These are phyloP conservation scores for Kurtzmaniella quercitrusa DNA, from an alignment of 1,139 yeast genomes.

Conservation along the genomic window DNA sequence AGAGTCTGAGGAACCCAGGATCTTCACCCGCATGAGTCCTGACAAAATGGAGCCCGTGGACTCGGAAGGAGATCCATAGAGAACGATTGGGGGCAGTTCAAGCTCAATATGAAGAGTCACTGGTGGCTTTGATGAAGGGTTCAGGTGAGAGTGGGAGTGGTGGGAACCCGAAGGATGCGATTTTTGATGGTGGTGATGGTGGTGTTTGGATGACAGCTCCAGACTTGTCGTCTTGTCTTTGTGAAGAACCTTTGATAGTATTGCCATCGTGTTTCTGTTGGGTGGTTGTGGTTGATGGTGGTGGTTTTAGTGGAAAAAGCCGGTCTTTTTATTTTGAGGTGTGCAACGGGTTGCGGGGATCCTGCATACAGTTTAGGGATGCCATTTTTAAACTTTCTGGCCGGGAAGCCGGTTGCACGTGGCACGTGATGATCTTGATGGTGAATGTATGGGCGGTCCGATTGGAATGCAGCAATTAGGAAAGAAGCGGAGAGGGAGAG, in stretches of 20 bases:
- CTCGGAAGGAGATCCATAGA: conserved; percentile 75
- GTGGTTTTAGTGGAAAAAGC: too few species aligned
- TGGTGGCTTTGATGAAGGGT: not conserved
- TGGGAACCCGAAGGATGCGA: not conserved
- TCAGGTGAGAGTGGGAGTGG: too few species aligned
- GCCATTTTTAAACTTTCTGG: not conserved
- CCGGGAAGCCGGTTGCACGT: conserved; percentile 1
- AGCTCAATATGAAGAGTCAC: conserved; percentile 55
- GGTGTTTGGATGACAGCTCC: not conserved
- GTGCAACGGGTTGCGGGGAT: not conserved
- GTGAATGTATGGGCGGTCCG: too few species aligned
- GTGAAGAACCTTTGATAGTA: conserved; percentile 1
- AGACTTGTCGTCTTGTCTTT: not conserved
- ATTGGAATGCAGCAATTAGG: too few species aligned
- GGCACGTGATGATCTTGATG: too few species aligned
- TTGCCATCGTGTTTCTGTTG: not conserved
- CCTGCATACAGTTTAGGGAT: not conserved
- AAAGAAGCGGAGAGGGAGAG: too few species aligned
- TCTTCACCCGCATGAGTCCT: conserved; percentile 43
- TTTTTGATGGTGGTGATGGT: not conserved
- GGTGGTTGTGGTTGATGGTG: too few species aligned
- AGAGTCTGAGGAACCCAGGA: not conserved
- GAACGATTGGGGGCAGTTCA: conserved; percentile 87
- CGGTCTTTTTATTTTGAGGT: not conserved
- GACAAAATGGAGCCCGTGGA: conserved; percentile 84